These are phyloP conservation scores for Musa schizocarpa DNA, from an alignment of 176 grass and related monocot species.

Conservation along the genomic window DNA sequence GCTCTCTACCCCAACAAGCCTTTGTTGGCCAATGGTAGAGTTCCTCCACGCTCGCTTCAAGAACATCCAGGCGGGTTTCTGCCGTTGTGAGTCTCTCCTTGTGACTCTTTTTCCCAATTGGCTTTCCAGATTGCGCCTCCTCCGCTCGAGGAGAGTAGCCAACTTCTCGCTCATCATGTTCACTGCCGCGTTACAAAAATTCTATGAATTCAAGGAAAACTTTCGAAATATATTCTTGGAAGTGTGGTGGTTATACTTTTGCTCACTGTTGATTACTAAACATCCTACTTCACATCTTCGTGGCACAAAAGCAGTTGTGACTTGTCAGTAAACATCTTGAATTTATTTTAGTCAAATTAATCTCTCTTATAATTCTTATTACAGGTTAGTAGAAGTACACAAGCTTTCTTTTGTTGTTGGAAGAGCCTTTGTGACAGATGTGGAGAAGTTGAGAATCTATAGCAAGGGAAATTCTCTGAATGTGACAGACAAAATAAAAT, in stretches of 20 bases:
- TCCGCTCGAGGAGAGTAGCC: too few species aligned
- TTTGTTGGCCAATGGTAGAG: too few species aligned
- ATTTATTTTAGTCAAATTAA: neutral
- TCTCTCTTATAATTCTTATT: constrained; percentile 11
- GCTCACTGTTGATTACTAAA: neutral
- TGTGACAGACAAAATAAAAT: constrained; percentile 68
- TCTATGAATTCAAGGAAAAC: neutral
- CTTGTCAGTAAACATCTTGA: too few species aligned
- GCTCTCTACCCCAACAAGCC: too few species aligned
- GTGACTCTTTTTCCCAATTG: too few species aligned
- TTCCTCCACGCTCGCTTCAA: too few species aligned
- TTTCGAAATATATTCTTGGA: neutral
- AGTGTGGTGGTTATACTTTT: neutral
- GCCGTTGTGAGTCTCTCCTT: too few species aligned
- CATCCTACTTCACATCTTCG: too few species aligned
- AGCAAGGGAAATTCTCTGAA: constrained; percentile 72
- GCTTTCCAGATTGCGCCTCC: too few species aligned
- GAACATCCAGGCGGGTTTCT: too few species aligned
- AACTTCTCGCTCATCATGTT: too few species aligned
- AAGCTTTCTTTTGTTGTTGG: constrained; percentile 99
- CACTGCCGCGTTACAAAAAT: too few species aligned
- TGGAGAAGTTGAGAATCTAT: constrained; percentile 91
- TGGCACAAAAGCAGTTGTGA: constrained; percentile 5
- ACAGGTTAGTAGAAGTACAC: constrained; percentile 98
- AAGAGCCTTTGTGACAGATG: constrained; percentile 96